These are phyloP conservation scores for Colletotrichum tamarilloi DNA, from an alignment of 2,329 filamentous ascomycete species.

Conservation along the genomic window DNA sequence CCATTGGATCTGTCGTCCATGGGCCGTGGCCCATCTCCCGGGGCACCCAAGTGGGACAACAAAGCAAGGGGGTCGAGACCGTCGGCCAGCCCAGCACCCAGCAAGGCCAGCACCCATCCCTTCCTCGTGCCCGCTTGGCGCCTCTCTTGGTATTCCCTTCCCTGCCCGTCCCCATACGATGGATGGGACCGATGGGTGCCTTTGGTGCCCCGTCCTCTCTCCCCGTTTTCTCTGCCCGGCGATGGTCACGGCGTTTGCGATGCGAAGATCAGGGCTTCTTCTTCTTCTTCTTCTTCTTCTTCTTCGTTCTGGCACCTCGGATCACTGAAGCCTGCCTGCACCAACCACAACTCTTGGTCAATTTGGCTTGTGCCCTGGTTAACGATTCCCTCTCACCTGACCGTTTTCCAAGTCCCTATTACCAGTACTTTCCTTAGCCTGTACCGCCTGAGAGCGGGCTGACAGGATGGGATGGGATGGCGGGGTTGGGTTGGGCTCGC, in stretches of 20 bases:
- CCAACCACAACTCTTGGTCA: background rate
- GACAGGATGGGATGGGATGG: background rate
- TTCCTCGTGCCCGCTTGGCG: background rate
- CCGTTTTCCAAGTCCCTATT: background rate
- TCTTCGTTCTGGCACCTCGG: background rate
- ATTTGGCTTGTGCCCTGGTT: background rate
- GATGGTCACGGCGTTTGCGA: background rate
- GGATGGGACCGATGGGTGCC: background rate
- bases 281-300: too few species aligned
- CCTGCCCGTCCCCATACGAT: background rate
- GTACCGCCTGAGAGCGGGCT: background rate
- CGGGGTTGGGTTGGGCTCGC: constrained; percentile 16
- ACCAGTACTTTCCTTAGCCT: background rate
- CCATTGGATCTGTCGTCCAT: background rate
- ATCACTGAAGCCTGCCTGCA: background rate
- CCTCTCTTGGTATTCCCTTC: background rate
- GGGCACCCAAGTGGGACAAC: constrained; percentile 29
- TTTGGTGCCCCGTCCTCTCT: background rate
- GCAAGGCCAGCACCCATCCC: background rate
- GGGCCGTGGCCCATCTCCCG: constrained; percentile 16
- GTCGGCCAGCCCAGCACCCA: background rate
- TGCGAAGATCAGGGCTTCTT: background rate
- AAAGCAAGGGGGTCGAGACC: constrained; percentile 28
- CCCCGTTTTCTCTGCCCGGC: background rate
- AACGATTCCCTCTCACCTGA: background rate